Conservation (phyloP, 805 yeast species). For the Ogataea nakhonphanomensis region DNA sequence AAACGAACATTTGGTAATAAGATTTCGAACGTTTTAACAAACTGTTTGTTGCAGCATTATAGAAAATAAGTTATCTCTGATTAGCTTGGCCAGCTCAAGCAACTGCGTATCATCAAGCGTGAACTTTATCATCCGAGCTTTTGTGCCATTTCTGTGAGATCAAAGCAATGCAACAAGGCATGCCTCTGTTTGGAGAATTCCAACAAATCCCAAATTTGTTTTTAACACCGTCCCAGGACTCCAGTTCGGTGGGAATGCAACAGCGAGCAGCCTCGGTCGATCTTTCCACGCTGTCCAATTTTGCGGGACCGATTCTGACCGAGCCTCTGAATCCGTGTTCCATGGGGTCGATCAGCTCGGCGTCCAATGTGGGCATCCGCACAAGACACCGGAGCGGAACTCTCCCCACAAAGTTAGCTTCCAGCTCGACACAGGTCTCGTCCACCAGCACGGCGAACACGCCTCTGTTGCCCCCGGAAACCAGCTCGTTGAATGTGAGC, state of each 20-base stretch:
- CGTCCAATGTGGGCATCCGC: constrained; percentile 39
- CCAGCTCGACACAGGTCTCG: constrained; percentile 19
- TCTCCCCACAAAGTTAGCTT: constrained; percentile 57
- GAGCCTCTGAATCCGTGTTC: constrained; percentile 18
- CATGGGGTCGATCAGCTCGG: constrained; percentile 23
- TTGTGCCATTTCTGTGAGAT: background rate
- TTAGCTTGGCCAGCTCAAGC: background rate
- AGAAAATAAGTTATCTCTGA: background rate
- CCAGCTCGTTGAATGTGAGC: constrained; percentile 15
- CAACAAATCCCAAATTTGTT: constrained; percentile 8
- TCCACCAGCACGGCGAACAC: constrained; percentile 19
- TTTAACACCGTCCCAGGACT: constrained; percentile 19
- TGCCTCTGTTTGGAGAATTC: constrained; percentile 10
- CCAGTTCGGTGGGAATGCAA: constrained; percentile 7
- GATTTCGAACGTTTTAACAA: background rate
- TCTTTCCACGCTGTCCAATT: constrained; percentile 14
- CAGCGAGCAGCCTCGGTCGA: constrained; percentile 21
- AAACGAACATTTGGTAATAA: constrained; percentile 4
- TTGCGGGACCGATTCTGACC: constrained; percentile 16
- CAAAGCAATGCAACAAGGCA: constrained; percentile 7
- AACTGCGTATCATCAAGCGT: too few relatives aligned
- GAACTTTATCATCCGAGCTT: too few relatives aligned
- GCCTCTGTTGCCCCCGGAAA: constrained; percentile 19
- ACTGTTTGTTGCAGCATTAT: background rate
- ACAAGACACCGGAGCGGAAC: constrained; percentile 77